Evolutionary conservation across 495 filamentous ascomycete genomes (phyloP).

Genomic region (Aspergillus saccharolyticus): DNA sequence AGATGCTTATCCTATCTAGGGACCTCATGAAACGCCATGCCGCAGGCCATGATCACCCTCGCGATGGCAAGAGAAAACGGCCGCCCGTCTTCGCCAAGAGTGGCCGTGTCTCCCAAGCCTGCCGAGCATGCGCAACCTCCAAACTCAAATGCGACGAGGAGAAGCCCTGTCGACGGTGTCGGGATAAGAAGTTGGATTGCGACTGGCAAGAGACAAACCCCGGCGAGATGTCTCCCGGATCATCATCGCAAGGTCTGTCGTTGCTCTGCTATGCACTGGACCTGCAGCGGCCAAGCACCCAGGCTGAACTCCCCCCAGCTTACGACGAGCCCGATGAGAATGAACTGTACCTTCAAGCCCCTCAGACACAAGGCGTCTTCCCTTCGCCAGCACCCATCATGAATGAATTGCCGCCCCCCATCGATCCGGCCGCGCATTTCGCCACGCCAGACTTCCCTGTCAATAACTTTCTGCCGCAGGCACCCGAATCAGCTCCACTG

Average conservation of each 20-base stretch:
- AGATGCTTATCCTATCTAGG: conserved; percentile 12
- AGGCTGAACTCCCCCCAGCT: not conserved
- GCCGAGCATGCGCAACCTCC: conserved; percentile 47
- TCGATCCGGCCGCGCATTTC: conserved; percentile 9
- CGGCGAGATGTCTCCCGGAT: conserved; percentile 21
- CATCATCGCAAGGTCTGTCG: conserved; percentile 20
- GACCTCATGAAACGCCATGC: conserved; percentile 53
- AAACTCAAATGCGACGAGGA: conserved; percentile 52
- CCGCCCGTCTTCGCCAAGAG: conserved; percentile 39
- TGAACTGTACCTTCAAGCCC: not conserved
- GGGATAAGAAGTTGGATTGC: conserved; percentile 40
- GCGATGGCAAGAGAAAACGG: conserved; percentile 40
- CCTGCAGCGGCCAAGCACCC: not conserved
- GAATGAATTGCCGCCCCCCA: conserved; percentile 22
- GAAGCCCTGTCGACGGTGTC: conserved; percentile 45
- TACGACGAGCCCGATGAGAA: not conserved
- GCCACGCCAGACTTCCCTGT: conserved; percentile 26
- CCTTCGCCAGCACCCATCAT: not conserved
- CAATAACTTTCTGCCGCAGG: conserved; percentile 11
- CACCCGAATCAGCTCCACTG: not conserved
- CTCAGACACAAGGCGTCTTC: not conserved
- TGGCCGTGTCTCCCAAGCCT: conserved; percentile 51
- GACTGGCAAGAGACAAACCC: conserved; percentile 35
- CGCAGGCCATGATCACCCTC: conserved; percentile 45
- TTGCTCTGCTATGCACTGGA: not conserved